Evolutionary conservation across 169 alveolate species (phyloP), one percentile per base, ranked within the genome.

Genomic region (Cryptosporidium felis): DNA sequence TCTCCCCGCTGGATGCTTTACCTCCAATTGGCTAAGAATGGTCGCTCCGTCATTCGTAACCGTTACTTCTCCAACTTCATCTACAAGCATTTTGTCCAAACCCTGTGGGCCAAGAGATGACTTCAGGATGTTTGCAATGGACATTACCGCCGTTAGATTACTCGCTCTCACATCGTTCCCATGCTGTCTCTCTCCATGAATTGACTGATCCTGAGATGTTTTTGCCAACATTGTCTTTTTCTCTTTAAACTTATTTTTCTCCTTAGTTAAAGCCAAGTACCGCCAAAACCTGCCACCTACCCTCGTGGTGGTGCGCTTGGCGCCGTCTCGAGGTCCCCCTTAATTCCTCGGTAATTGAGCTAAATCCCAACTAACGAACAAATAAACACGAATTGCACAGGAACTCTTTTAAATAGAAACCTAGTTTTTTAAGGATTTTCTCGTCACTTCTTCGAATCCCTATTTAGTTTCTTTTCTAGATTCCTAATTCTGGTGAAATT

Each of bases 1-100:
- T 91, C 97, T 97, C 14, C 99, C 99, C 21, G 99, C 99, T n/a
- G 99, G 99, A 89, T 98, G 99, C 89, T 97, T 98, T 34, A 98
- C 98, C 89, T 98, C 99, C 61, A 98, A 93, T 89, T 96, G 98
- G 89, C 95, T 96, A 60, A 98, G 90, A 63, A 98, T 97, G 26
- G 99, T 98, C 18, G 99, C 99, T 10, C 99, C 99, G 88, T 98
- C 99, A 89, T 98, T 98, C 32, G 99, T 96, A 42, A 98, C 96
- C 42, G 97, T 94, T 30, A 98, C 99, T 82, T 98, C 99, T n/a
- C 99, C 99, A 21, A 98, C 94, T 61, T 96, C 99, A 80, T 98
- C 99, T 60, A 98, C 99, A 34, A 98, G 92, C 99, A 98, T 98
- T 92, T 98, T 98, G 89, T 98, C 99, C 44, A 98, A 92, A 23